Base-by-base conservation (phyloP, 2,329 filamentous ascomycete species). In the Penicillium sp. region DNA sequence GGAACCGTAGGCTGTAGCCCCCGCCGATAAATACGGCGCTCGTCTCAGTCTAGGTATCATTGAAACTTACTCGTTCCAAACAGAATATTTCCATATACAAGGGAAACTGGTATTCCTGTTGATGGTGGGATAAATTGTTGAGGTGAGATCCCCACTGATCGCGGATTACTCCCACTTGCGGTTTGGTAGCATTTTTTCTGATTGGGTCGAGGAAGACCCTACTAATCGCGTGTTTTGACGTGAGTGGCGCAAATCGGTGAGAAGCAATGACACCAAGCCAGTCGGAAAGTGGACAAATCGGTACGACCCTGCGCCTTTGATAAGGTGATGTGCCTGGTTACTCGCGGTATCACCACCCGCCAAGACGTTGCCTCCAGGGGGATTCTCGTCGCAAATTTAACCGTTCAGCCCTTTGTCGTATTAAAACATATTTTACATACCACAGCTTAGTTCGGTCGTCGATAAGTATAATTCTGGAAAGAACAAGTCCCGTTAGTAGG, bases 181-280 rank as follows among this genome's bases (percentile, higher is more conserved):
- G 39, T 4, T 17, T 42, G 20, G 39, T 18, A 12, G 5, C 17
- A 20, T 20, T 29, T 12, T n/a, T 18, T 20, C 21, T 36, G 32
- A 56, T 49, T 49, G 47, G 50, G 34, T 33, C 46, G 48, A 56
- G 51, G 48, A 44, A 49, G 54, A 51, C n/a, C 40, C 34, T 49
- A 43, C 20, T 40, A 21, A 30, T 17, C 23, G 6, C 13, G 23
- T 17, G n/a, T 26, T 27, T 29, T 29, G 24, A 30, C 24, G 39
- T 26, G 24, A 42, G 39, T 27, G 39, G 39, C 26, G 39, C 7
- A 4, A 26, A 10, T n/a, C 24, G 39, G 39, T 27, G 24, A 41
- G 23, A 23, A 7, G 34, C n/a, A n/a, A n/a, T n/a, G n/a, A n/a
- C n/a, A 23, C 3, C 24, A 10, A 27, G 10, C 24, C 10, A 27